Evolutionary conservation across 2,329 filamentous ascomycete species (phyloP).

Genomic region (Huntiella omanensis): DNA sequence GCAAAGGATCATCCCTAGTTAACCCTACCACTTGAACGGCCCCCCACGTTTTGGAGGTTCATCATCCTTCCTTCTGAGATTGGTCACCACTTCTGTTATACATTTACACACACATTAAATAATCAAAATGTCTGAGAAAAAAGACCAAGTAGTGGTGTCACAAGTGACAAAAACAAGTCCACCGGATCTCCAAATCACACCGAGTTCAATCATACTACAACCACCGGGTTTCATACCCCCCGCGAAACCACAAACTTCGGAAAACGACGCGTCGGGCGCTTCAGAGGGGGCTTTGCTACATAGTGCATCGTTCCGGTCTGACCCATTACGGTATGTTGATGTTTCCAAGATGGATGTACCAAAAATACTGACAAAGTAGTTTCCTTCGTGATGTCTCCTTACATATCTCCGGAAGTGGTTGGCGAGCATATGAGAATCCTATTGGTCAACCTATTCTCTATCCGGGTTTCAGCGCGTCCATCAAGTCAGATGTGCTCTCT

Average conservation of each 20-base stretch:
- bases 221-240: constrained; percentile 48
- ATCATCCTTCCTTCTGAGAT: too few relatives aligned
- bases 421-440: constrained; percentile 81
- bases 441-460: constrained; percentile 92
- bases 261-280: constrained; percentile 13
- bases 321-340: constrained; percentile 35
- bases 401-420: constrained; percentile 82
- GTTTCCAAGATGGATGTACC: background rate
- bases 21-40: too few relatives aligned
- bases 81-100: too few relatives aligned
- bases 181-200: constrained; percentile 61
- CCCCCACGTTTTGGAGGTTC: too few relatives aligned
- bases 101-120: too few relatives aligned
- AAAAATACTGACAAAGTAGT: constrained; percentile 23
- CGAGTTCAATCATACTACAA: constrained; percentile 55
- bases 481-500: constrained; percentile 60
- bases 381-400: constrained; percentile 88
- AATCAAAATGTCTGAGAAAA: too few relatives aligned
- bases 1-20: background rate
- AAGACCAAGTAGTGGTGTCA: too few relatives aligned
- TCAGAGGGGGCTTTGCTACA: constrained; percentile 54
- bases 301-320: constrained; percentile 68
- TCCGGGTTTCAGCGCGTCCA: constrained; percentile 73
- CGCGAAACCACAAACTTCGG: constrained; percentile 13
- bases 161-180: constrained; percentile 19